Percentiles rank a stretch among this genome's conserved stretches.
phyloP scores from a whole-genome alignment of 2,329 filamentous ascomycete species.

The Berkeleyomyces basicola region DNA sequence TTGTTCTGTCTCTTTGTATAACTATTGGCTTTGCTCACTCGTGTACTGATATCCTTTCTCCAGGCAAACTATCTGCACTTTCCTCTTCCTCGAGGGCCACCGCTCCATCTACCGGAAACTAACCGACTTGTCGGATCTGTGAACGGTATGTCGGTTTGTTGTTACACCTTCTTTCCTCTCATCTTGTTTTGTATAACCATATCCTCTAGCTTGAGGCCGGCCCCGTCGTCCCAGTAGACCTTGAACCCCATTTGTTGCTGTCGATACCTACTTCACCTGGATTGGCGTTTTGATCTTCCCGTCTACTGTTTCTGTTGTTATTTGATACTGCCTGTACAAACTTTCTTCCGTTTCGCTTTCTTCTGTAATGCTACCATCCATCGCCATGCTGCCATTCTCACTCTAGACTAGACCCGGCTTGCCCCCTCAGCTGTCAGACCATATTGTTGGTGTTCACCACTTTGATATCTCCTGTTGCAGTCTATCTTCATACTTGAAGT shows the following conservation, averaged over 20 bases:
- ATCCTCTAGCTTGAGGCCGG: not conserved
- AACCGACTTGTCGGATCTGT: slow-evolving; percentile 25
- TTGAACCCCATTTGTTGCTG: not conserved
- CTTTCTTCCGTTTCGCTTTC: not conserved
- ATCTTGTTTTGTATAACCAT: slow-evolving; percentile 15
- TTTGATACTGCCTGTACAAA: not conserved
- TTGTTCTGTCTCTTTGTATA: slow-evolving; percentile 15
- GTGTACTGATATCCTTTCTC: not conserved
- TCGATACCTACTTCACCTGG: not conserved
- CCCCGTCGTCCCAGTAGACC: not conserved
- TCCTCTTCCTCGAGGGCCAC: slow-evolving; percentile 74
- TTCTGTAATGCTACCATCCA: not conserved
- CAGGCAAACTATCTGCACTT: slow-evolving; percentile 71
- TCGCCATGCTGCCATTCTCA: not conserved
- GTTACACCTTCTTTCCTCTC: slow-evolving; percentile 17
- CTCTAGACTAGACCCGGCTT: not conserved
- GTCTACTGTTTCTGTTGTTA: not conserved
- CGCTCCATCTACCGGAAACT: slow-evolving; percentile 55
- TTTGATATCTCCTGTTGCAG: not conserved
- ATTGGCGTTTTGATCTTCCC: slow-evolving; percentile 1
- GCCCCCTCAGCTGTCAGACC: not conserved
- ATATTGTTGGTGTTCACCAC: not conserved
- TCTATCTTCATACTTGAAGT: not conserved
- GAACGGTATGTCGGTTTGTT: slow-evolving; percentile 11
- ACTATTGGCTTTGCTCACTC: not conserved